Conservation (phyloP, 108 stramenopile species). For the Poteriospumella lacustris region DNA sequence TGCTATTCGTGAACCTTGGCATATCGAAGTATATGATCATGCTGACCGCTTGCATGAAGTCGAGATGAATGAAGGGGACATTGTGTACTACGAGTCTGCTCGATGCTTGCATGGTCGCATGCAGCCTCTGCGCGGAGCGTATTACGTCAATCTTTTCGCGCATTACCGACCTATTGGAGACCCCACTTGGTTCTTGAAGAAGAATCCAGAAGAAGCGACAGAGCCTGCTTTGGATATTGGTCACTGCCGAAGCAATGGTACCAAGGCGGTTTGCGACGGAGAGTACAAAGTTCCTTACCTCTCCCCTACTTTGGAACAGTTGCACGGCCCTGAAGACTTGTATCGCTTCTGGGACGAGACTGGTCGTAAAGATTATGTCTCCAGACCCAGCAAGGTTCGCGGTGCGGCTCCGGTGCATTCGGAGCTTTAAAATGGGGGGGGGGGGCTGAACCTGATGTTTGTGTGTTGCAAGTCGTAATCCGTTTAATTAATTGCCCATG, state of each 20-base stretch:
- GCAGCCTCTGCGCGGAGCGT: constrained; percentile 58
- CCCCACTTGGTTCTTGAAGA: not conserved
- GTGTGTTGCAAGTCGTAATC: too few species aligned
- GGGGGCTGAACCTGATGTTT: too few species aligned
- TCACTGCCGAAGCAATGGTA: not conserved
- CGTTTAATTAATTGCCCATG: too few species aligned
- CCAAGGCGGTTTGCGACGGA: not conserved
- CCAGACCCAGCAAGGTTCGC: too few species aligned
- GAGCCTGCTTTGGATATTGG: constrained; percentile 15
- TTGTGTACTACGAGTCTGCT: constrained; percentile 80
- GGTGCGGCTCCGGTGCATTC: too few species aligned
- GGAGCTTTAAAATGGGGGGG: too few species aligned
- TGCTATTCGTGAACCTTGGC: constrained; percentile 67
- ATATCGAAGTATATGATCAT: constrained; percentile 69
- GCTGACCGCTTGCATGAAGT: constrained; percentile 63
- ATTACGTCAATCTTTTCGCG: constrained; percentile 76
- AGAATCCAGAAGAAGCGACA: not conserved
- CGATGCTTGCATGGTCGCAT: constrained; percentile 75
- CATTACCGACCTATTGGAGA: constrained; percentile 68
- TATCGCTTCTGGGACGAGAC: constrained; percentile 11
- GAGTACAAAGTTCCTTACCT: not conserved
- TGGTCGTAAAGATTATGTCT: too few species aligned
- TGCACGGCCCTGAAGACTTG: constrained; percentile 12
- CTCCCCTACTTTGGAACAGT: not conserved
- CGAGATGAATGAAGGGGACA: constrained; percentile 65